Evolutionary conservation across 148 eudicot species (phyloP), one percentile per base, ranked within the genome.

Genomic region (Polygonum aviculare): DNA sequence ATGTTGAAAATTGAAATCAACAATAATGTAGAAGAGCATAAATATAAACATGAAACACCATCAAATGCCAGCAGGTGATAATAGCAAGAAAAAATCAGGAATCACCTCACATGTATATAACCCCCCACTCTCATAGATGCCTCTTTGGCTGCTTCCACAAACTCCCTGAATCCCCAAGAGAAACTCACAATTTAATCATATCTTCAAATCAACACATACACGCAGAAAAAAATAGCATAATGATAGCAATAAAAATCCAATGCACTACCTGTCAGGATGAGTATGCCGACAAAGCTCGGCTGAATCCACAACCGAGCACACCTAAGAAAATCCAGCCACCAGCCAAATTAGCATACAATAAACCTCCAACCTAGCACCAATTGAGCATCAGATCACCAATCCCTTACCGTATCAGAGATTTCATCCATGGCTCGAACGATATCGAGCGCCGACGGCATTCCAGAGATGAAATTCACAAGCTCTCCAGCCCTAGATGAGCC

Each of bases 61-160:
- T 9, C 12, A 44, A 11, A 19, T 50, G 10, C 62, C 74, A 62
- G 31, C 31, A 26, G 31, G 31, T 1, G 31, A 26, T 26, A 26
- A 79, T 7, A 52, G 73, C 22, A 78, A 73, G 65, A 75, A 63
- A 48, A 79, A 82, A 51, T 74, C 40, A 80, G 82, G 78, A 74
- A 91, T 84, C 95, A 92, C 95, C 98, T 94, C 93, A 94, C 98
- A 92, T 95, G 97, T 85, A 95, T 84, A 87, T 92, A 94, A 76
- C 90, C 96, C 31, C 88, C 89, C 82, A 94, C 85, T 78, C 93
- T 88, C 86, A 89, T 80, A 3, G 96, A 87, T 44, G 98, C 98
- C 75, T 85, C 81, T 65, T 75, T 84, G 16, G 97, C 96, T 79
- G 89, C 92, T 77, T 88, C 93, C 74, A 92, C 92, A 80, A 85